phyloP scores from a whole-genome alignment of 345 rosid species.

The Citrus trifoliata region DNA sequence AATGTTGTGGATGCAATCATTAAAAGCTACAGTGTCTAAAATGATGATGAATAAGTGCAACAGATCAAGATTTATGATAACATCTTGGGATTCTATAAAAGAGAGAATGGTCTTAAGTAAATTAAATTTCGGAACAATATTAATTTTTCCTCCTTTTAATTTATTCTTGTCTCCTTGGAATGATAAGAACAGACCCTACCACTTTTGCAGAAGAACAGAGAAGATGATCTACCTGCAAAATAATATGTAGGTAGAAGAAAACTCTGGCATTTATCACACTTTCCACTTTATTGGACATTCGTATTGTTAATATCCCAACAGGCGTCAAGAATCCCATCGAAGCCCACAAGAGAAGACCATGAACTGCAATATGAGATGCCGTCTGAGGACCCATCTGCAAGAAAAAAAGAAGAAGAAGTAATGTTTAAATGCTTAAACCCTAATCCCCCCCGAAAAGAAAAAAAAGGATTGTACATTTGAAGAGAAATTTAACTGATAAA shows the following conservation, averaged over 20 bases:
- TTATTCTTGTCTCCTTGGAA: neutral
- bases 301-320: conserved; percentile 60
- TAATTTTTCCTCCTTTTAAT: neutral
- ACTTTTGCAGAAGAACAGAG: conserved; percentile 2
- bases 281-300: conserved; percentile 55
- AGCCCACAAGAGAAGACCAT: conserved; percentile 79
- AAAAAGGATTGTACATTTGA: too few species aligned
- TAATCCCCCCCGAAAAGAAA: too few species aligned
- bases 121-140: neutral
- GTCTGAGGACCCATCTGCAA: conserved; percentile 45
- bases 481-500: neutral
- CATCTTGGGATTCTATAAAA: conserved; percentile 6
- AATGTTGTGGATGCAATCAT: conserved; percentile 37
- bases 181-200: neutral
- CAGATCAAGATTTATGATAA: conserved; percentile 14
- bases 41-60: conserved; percentile 17
- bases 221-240: conserved; percentile 56
- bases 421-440: too few species aligned
- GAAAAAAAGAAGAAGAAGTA: neutral
- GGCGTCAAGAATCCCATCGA: conserved; percentile 84
- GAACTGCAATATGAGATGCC: conserved; percentile 50
- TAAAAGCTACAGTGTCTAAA: conserved; percentile 32
- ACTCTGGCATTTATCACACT: conserved; percentile 33
- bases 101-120: neutral
- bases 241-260: conserved; percentile 58